Percentiles rank a stretch among this genome's conserved stretches.
These are phyloP conservation scores for Wallacemonas sp. DNA, from an alignment of 208 protist species.

Conservation along the genomic window DNA sequence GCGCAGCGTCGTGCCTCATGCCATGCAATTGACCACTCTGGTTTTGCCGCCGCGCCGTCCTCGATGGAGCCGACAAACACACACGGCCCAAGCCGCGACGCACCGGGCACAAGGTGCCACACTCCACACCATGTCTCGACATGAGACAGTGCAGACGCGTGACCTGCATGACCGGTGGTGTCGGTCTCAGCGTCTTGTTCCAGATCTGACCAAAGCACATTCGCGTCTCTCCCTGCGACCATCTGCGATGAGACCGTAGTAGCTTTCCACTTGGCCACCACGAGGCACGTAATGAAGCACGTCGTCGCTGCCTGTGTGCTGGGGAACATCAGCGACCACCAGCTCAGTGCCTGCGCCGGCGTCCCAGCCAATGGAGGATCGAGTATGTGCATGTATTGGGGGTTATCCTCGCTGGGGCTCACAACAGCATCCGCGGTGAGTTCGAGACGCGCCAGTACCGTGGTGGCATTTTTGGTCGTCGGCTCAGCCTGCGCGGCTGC, in stretches of 20 bases:
- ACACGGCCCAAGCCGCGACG: background rate
- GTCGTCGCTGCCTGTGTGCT: background rate
- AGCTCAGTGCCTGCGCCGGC: background rate
- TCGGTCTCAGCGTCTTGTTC: constrained; percentile 20
- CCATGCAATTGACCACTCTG: background rate
- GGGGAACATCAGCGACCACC: constrained; percentile 15
- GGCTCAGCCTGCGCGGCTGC: too few species aligned
- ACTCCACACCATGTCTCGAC: background rate
- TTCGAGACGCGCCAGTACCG: constrained; percentile 23
- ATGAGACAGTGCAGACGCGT: too few species aligned
- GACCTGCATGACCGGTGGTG: background rate
- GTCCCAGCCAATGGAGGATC: constrained; percentile 8
- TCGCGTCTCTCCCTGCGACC: background rate
- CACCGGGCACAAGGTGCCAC: background rate
- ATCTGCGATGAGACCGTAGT: background rate
- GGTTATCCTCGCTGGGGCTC: constrained; percentile 22
- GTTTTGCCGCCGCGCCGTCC: background rate
- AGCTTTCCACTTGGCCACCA: background rate
- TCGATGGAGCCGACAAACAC: background rate
- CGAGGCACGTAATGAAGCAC: background rate
- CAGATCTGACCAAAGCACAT: background rate
- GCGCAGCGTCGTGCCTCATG: background rate
- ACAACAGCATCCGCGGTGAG: constrained; percentile 20
- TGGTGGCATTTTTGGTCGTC: constrained; percentile 24
- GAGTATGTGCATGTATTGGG: constrained; percentile 40